A percentile compares a stretch with the other conserved stretches of the same genome.
Evolutionary conservation across 2,329 filamentous ascomycete species (phyloP).

Genomic region (Claviceps sorghi): DNA sequence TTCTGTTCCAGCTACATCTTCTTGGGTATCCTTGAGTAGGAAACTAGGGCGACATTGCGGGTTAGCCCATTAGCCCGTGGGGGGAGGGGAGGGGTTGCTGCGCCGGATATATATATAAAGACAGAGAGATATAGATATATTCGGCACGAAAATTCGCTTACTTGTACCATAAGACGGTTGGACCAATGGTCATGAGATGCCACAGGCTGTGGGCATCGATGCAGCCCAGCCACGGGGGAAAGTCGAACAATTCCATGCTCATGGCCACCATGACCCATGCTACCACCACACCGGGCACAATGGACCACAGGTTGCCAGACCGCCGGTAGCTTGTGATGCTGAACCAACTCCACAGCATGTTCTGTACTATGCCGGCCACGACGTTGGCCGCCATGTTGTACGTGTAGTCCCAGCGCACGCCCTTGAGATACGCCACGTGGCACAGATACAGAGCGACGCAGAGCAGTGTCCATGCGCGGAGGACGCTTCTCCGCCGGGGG

Average conservation of each 20-base stretch:
- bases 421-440: slow-evolving; percentile 73
- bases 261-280: slow-evolving; percentile 86
- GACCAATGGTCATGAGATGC: slow-evolving; percentile 85
- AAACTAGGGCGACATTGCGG: slow-evolving; percentile 45
- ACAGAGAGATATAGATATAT: background rate
- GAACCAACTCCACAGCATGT: slow-evolving; percentile 75
- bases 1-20: slow-evolving; percentile 57
- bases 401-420: slow-evolving; percentile 83
- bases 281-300: slow-evolving; percentile 81
- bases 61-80: background rate
- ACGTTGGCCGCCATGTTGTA: slow-evolving; percentile 99
- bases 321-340: slow-evolving; percentile 59
- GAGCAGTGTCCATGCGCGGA: slow-evolving; percentile 60
- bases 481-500: slow-evolving; percentile 30
- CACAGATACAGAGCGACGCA: slow-evolving; percentile 57
- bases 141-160: slow-evolving; percentile 34
- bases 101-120: background rate
- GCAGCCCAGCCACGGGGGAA: slow-evolving; percentile 66
- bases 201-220: slow-evolving; percentile 91
- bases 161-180: slow-evolving; percentile 88
- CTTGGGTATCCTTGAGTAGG: slow-evolving; percentile 68
- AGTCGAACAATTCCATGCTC: slow-evolving; percentile 91
- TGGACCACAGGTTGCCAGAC: slow-evolving; percentile 62
- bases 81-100: background rate
- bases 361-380: slow-evolving; percentile 62